These are phyloP conservation scores for Trametes elegans DNA, from an alignment of 768 basidiomycete genomes.

Conservation along the genomic window DNA sequence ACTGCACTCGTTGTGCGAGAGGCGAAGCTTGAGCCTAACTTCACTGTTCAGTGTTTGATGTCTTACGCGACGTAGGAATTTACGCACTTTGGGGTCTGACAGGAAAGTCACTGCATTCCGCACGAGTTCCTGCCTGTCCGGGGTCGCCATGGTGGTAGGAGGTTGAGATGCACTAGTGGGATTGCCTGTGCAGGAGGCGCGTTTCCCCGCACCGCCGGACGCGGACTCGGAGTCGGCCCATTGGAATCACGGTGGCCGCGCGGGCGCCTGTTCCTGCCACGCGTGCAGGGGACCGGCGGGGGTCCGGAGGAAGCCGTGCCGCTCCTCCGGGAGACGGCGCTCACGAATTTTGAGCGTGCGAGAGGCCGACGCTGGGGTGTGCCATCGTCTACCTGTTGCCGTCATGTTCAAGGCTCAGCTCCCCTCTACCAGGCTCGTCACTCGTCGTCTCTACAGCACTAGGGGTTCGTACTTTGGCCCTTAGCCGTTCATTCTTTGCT, in stretches of 20 bases:
- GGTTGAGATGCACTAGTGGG: background rate
- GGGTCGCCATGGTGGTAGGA: conserved; percentile 38
- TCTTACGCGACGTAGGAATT: background rate
- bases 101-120: conserved; percentile 84
- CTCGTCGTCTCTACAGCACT: conserved; percentile 44
- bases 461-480: conserved; percentile 35
- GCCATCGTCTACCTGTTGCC: conserved; percentile 14
- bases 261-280: background rate
- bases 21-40: conserved; percentile 72
- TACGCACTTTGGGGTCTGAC: conserved; percentile 72
- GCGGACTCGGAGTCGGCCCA: background rate
- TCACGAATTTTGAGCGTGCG: conserved; percentile 13
- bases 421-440: conserved; percentile 48
- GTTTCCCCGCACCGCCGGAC: conserved; percentile 8
- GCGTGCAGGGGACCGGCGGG: conserved; percentile 1
- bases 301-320: conserved; percentile 18
- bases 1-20: conserved; percentile 82
- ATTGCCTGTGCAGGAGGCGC: background rate
- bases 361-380: background rate
- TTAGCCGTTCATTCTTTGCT: background rate
- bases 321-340: conserved; percentile 2
- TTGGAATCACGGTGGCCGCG: conserved; percentile 1
- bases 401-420: conserved; percentile 48
- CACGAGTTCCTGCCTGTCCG: conserved; percentile 71
- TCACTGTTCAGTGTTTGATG: background rate